These are phyloP conservation scores for Rhytidhysteron rufulum DNA, from an alignment of 2,329 filamentous ascomycete genomes.

Conservation along the genomic window DNA sequence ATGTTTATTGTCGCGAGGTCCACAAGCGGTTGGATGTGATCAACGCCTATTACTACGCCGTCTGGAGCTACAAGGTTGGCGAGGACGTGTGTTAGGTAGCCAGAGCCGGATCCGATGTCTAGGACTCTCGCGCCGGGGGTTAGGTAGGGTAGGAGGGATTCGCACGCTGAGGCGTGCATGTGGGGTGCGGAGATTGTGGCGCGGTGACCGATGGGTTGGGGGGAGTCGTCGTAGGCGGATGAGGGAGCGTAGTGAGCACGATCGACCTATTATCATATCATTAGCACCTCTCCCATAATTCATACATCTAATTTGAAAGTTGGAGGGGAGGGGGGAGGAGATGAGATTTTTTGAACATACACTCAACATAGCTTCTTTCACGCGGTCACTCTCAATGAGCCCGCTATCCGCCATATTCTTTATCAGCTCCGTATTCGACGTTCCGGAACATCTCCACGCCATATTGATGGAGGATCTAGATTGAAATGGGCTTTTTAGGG, in stretches of 20 bases:
- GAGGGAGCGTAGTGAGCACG: conserved; percentile 75
- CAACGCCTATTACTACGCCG: conserved; percentile 45
- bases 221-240: conserved; percentile 68
- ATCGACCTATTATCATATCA: conserved; percentile 69
- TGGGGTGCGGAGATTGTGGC: conserved; percentile 72
- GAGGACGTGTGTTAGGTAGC: conserved; percentile 82
- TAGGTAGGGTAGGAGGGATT: conserved; percentile 58
- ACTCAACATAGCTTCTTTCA: conserved; percentile 75
- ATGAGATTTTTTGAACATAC: conserved; percentile 42
- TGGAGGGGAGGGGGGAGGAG: background rate
- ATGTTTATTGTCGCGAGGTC: conserved; percentile 41
- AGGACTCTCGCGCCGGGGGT: conserved; percentile 48
- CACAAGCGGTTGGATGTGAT: conserved; percentile 47
- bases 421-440: conserved; percentile 69
- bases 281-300: no score
- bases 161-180: conserved; percentile 66
- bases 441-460: conserved; percentile 86
- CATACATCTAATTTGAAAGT: no score
- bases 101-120: conserved; percentile 50
- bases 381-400: conserved; percentile 67
- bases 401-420: conserved; percentile 69
- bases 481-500: conserved; percentile 12
- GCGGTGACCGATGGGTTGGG: conserved; percentile 62
- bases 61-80: conserved; percentile 65
- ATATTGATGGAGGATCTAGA: conserved; percentile 48